Evolutionary conservation across 306 rosid species (phyloP), one percentile per base, ranked within the genome.

Genomic region (Acacia confusa): DNA sequence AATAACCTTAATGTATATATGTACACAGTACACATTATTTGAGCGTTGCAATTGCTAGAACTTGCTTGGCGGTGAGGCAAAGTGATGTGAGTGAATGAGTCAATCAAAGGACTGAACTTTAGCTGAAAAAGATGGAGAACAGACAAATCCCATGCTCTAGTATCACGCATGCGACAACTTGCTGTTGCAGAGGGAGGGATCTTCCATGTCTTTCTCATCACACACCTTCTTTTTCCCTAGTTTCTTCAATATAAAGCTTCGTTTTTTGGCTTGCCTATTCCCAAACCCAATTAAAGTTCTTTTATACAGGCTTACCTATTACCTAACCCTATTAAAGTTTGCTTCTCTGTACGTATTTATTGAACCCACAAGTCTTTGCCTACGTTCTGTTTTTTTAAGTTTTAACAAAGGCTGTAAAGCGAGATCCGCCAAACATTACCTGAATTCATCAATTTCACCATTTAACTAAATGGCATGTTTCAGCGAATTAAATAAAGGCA

Each of bases 31-130:
- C n/a, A 16, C 58, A 52, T 52, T 52, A 48, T n/a, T 16, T 16
- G 19, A 14, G 55, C n/a, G 55, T 12, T 48, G 55, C 55, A 48
- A 48, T 15, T 48, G 34, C 67, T 25, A 27, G 14, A 13, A 66
- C n/a, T 70, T 70, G 58, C 75, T 70, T 70, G 58, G 38, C 22
- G n/a, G 38, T 27, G 76, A 71, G 60, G 76, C 24, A 45, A 71
- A 45, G 76, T 71, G 57, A 71, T 25, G 25, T 13, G 52, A 13
- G 40, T 36, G 40, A 36, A 36, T 36, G 40, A 45, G 45, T 27
- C 25, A 27, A 71, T 15, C 28, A 9, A 57, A 57, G 76, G 9
- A 15, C 32, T 16, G 9, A 65, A 9, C 41, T 69, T 41, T 69
- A 24, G 38, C 75, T 5, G 57, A 44, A 70, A 43, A 70, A 24